Conservation (phyloP, 495 filamentous ascomycete species). For the Penicillium nucicola region DNA sequence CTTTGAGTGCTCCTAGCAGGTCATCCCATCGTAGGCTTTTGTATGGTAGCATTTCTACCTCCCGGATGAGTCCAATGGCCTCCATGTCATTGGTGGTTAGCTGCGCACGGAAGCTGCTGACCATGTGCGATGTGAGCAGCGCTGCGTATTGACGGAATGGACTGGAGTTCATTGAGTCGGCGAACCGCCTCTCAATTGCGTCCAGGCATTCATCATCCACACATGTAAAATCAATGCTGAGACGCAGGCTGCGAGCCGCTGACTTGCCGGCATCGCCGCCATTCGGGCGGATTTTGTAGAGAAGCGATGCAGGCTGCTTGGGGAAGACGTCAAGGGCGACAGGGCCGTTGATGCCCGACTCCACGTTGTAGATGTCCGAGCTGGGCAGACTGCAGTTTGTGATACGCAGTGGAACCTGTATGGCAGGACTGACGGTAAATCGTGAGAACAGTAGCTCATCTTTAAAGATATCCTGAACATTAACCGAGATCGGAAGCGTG, state of each 20-base stretch:
- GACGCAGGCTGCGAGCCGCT: constrained; percentile 52
- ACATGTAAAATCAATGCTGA: constrained; percentile 75
- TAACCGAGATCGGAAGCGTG: constrained; percentile 84
- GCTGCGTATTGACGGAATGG: constrained; percentile 42
- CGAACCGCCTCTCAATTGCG: constrained; percentile 41
- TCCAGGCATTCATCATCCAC: constrained; percentile 61
- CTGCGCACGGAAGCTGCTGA: constrained; percentile 47
- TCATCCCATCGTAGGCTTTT: constrained; percentile 38
- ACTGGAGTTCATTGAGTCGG: constrained; percentile 38
- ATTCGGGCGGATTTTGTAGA: constrained; percentile 66
- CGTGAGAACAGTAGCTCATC: constrained; percentile 75
- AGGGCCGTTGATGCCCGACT: constrained; percentile 52
- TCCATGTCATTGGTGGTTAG: constrained; percentile 58
- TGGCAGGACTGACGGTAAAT: constrained; percentile 83
- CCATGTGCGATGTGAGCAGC: constrained; percentile 49
- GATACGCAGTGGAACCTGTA: constrained; percentile 68
- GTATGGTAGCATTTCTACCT: constrained; percentile 42
- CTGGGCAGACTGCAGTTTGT: constrained; percentile 65
- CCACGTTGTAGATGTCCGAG: constrained; percentile 66
- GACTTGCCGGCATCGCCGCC: constrained; percentile 28
- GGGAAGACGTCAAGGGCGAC: constrained; percentile 67
- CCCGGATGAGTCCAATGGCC: constrained; percentile 41
- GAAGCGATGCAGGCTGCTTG: constrained; percentile 75
- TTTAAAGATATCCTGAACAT: constrained; percentile 96
- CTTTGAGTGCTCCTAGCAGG: constrained; percentile 38